phyloP scores from a whole-genome alignment of 306 rosid genomes.

The Rosa persica region DNA sequence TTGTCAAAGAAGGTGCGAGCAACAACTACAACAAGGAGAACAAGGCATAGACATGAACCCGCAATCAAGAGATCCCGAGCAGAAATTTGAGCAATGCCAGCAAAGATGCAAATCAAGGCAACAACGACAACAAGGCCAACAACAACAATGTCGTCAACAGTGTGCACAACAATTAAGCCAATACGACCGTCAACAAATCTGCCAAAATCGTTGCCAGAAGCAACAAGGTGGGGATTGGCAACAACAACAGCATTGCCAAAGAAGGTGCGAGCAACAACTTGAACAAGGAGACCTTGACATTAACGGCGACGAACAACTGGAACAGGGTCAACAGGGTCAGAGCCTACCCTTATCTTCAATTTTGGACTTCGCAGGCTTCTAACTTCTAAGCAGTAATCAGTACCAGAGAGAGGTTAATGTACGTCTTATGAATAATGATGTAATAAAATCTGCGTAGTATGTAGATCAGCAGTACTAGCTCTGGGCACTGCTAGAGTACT shows the following conservation, averaged over 20 bases:
- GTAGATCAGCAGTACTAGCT: neutral
- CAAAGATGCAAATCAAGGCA: neutral
- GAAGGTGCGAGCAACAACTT: constrained; percentile 2
- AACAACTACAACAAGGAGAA: neutral
- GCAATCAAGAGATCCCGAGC: neutral
- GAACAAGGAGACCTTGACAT: neutral
- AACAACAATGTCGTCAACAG: neutral
- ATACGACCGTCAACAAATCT: neutral
- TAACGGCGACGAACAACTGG: too few species aligned
- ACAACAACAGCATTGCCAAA: neutral
- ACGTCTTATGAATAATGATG: neutral
- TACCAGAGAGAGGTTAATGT: neutral
- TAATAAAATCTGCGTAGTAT: neutral
- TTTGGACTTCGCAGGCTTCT: neutral
- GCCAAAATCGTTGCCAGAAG: neutral
- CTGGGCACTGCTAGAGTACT: neutral
- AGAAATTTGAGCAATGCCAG: neutral
- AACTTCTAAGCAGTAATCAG: neutral
- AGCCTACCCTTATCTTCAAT: constrained; percentile 1
- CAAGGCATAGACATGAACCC: neutral
- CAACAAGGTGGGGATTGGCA: neutral
- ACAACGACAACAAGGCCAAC: neutral
- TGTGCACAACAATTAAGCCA: neutral
- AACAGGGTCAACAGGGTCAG: too few species aligned
- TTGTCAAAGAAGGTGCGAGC: constrained; percentile 3